Percentiles rank a stretch among this genome's conserved stretches.
These are phyloP conservation scores for Coemansia sp. DNA, from an alignment of 192 early-diverging fungal species.

Conservation along the genomic window DNA sequence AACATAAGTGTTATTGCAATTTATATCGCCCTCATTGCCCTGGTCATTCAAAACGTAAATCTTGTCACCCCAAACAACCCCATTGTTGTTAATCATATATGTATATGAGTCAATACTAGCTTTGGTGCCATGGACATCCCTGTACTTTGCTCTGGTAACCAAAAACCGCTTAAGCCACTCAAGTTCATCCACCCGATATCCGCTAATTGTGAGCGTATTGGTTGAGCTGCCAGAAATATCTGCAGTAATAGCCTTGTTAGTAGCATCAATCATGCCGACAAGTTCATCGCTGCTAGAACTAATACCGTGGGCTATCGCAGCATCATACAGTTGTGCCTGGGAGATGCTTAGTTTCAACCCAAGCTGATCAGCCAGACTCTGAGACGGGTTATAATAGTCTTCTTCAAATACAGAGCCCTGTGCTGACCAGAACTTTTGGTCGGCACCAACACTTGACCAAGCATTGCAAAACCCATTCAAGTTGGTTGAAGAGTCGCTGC, in stretches of 20 bases:
- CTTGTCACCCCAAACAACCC: neutral
- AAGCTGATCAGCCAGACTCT: conserved; percentile 22
- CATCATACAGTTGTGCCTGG: conserved; percentile 54
- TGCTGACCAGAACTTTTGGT: conserved; percentile 10
- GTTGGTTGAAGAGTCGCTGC: conserved; percentile 10
- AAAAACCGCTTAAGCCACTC: conserved; percentile 47
- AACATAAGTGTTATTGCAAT: conserved; percentile 7
- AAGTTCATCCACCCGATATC: conserved; percentile 23
- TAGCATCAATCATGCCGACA: conserved; percentile 21
- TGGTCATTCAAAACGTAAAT: conserved; percentile 11
- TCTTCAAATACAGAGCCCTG: conserved; percentile 15
- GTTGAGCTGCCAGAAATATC: conserved; percentile 12
- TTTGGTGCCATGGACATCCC: conserved; percentile 1
- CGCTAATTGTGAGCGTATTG: conserved; percentile 21
- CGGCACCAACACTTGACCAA: conserved; percentile 12
- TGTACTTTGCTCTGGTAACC: neutral
- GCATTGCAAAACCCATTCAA: conserved; percentile 49
- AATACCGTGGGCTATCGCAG: conserved; percentile 44
- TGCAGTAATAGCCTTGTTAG: conserved; percentile 15
- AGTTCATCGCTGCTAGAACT: conserved; percentile 21
- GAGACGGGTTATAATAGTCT: conserved; percentile 11
- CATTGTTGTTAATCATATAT: conserved; percentile 13
- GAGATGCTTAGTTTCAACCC: conserved; percentile 29
- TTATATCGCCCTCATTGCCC: conserved; percentile 2
- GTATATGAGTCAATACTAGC: conserved; percentile 14